Percentiles rank a stretch among this genome's conserved stretches.
Conservation (phyloP, 768 basidiomycete genomes). For the Russula vinacea region DNA sequence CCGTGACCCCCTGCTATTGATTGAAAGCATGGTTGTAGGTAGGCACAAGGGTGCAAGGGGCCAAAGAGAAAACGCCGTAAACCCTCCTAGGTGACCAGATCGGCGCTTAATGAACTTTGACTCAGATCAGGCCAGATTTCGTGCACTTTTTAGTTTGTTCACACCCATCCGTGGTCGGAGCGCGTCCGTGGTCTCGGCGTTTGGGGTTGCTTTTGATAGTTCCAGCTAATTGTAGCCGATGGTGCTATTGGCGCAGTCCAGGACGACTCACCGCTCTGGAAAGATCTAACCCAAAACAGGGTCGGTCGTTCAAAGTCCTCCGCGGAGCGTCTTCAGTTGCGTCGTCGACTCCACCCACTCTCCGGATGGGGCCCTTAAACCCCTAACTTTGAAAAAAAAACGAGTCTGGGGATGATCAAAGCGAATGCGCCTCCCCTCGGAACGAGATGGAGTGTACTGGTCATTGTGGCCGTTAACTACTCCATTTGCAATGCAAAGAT, state of each 20-base stretch:
- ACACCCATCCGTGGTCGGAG: not conserved
- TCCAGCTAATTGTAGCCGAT: not conserved
- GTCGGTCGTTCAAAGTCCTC: constrained; percentile 1
- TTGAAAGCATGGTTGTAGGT: not conserved
- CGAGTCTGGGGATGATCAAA: not conserved
- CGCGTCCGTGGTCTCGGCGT: not conserved
- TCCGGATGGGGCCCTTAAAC: not conserved
- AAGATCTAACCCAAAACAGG: constrained; percentile 15
- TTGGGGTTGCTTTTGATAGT: not conserved
- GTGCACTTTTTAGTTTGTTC: not conserved
- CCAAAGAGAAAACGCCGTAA: not conserved
- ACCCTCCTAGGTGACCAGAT: not conserved
- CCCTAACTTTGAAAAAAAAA: not conserved
- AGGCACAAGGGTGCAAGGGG: not conserved
- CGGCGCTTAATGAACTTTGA: not conserved
- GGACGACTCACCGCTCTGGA: not conserved
- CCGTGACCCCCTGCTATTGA: not conserved
- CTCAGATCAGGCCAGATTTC: not conserved
- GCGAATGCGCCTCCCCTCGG: too few relatives aligned
- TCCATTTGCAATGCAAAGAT: constrained; percentile 13
- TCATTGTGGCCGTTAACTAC: not conserved
- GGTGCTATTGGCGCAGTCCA: not conserved
- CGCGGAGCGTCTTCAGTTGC: not conserved
- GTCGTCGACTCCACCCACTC: not conserved
- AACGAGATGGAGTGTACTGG: too few relatives aligned